Evolutionary conservation across 106 monocot species (phyloP).

Genomic region (Phalaenopsis equestris): DNA sequence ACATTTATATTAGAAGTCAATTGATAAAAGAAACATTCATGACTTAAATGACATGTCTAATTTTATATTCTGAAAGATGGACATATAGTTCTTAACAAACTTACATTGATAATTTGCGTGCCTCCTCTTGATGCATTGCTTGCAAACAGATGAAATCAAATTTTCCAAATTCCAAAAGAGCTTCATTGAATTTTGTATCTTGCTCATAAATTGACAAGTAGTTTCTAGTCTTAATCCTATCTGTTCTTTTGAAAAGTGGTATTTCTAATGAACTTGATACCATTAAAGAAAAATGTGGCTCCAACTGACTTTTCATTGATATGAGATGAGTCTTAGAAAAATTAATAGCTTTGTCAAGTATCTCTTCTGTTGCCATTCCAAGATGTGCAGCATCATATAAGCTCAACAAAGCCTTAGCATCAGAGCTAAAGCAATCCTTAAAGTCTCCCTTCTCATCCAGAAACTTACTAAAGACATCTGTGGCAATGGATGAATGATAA

Average conservation of each 20-base stretch:
- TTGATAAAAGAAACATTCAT: no score
- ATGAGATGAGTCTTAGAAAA: neutral
- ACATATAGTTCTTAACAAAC: neutral
- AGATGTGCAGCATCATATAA: slow-evolving; percentile 14
- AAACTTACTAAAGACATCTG: slow-evolving; percentile 15
- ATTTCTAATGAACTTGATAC: neutral
- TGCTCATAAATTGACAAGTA: slow-evolving; percentile 14
- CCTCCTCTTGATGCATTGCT: slow-evolving; percentile 12
- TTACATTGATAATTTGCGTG: neutral
- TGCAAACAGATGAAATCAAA: slow-evolving; percentile 10
- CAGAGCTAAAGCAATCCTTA: neutral
- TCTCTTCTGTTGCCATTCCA: neutral
- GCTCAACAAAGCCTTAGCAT: slow-evolving; percentile 13
- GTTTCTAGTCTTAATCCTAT: slow-evolving; percentile 9
- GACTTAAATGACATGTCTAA: neutral
- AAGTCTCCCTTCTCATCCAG: slow-evolving; percentile 9
- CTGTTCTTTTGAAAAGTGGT: slow-evolving; percentile 7
- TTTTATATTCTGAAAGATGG: neutral
- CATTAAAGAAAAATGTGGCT: neutral
- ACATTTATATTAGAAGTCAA: no score
- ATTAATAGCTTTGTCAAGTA: slow-evolving; percentile 9
- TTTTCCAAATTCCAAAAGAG: slow-evolving; percentile 15
- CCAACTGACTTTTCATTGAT: neutral
- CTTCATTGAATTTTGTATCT: neutral
- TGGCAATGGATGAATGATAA: neutral